Evolutionary conservation across 306 rosid genomes (phyloP), one percentile per base, ranked within the genome.

Genomic region (Casuarina glauca): DNA sequence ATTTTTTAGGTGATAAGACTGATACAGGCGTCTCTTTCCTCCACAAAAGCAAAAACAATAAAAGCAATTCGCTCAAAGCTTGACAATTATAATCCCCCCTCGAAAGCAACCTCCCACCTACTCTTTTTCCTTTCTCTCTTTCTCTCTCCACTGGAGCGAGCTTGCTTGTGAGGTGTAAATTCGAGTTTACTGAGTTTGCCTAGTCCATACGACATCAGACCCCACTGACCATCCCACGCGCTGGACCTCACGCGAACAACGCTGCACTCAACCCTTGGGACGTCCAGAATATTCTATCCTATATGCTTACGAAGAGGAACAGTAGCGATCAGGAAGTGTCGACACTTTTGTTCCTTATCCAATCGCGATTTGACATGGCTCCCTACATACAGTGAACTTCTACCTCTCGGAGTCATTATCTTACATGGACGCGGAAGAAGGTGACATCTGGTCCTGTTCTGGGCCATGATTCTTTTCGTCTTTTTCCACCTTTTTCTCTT

Each of bases 101-200:
- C 69, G 85, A 88, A 81, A 88, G 89, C 89, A 46, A 83, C 89
- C 38, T 42, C 74, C 69, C 81, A 85, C 85, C 89, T 0, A 88
- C 87, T 77, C 78, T 20, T 39, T 49, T 20, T 20, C 26, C 78
- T 20, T 16, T 58, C 8, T 71, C 20, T 45, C 38, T 53, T 11
- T 62, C 9, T 13, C 19, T n/a, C 9, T 58, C 66, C 0, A 57
- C 15, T 35, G 19, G 32, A 3, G 58, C 19, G 10, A 17, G 62
- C 38, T 72, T 79, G 79, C 86, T 84, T 80, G 76, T 42, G 71
- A 79, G 58, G 70, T 42, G 83, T 54, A 67, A 75, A 74, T 74
- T 86, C 75, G 77, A 81, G 81, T 83, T 80, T 71, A n/a, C 70
- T 70, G 44, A 35, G 77, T 77, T 87, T 64, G 79, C 79, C 85